Evolutionary conservation across 148 eudicot species (phyloP).

Genomic region (Talinum fruticosum): DNA sequence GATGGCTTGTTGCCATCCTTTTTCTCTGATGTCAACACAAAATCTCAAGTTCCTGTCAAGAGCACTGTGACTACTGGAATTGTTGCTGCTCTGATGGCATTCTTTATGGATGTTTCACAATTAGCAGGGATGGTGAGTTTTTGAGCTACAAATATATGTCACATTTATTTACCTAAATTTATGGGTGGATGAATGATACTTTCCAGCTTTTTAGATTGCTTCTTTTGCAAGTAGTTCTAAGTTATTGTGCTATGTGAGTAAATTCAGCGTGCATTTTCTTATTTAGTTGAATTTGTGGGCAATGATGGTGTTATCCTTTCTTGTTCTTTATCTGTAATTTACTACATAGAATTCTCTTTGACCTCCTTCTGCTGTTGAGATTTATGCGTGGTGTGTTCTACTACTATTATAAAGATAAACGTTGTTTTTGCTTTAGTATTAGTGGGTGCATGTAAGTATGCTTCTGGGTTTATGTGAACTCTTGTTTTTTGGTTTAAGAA

Average conservation of each 20-base stretch:
- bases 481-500: neutral
- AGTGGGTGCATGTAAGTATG: neutral
- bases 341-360: neutral
- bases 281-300: neutral
- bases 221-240: neutral
- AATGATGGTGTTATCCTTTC: neutral
- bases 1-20: constrained; percentile 91
- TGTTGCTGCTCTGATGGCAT: constrained; percentile 64
- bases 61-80: constrained; percentile 70
- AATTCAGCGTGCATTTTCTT: neutral
- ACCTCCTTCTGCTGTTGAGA: neutral
- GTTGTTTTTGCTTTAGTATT: neutral
- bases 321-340: neutral
- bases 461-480: neutral
- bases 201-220: neutral
- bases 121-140: constrained; percentile 86
- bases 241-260: neutral
- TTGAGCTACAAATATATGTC: neutral
- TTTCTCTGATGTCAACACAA: constrained; percentile 73
- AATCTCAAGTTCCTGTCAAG: constrained; percentile 81
- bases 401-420: neutral
- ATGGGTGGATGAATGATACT: neutral
- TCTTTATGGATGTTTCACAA: constrained; percentile 83
- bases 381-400: neutral
- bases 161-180: neutral